phyloP scores from a whole-genome alignment of 1,139 yeast genomes.

The Suhomyces chickasaworum region DNA sequence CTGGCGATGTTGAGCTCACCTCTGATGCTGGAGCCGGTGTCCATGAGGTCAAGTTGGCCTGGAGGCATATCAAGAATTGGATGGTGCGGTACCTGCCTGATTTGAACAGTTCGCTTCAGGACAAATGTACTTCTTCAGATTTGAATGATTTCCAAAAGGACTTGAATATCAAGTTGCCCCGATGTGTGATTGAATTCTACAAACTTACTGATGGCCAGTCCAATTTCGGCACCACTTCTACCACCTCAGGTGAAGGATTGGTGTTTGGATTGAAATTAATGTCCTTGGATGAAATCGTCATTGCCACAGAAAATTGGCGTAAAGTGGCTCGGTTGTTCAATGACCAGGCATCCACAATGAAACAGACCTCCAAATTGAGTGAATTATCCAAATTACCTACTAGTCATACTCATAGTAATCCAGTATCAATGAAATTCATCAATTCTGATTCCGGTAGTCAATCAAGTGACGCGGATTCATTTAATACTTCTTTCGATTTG shows the following conservation, averaged over 20 bases:
- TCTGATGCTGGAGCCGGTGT: constrained; percentile 41
- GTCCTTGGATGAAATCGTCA: constrained; percentile 65
- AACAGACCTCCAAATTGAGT: constrained; percentile 23
- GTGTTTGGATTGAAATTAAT: constrained; percentile 64
- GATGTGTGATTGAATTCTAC: constrained; percentile 59
- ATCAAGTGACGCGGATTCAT: constrained; percentile 5
- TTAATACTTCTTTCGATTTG: constrained; percentile 10
- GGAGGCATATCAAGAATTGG: constrained; percentile 73
- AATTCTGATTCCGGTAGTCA: constrained; percentile 9
- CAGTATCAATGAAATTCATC: constrained; percentile 26
- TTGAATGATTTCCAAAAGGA: constrained; percentile 66
- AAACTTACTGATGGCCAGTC: constrained; percentile 71
- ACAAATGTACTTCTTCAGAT: constrained; percentile 66
- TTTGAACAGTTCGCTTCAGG: constrained; percentile 56
- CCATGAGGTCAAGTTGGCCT: constrained; percentile 63
- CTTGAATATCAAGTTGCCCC: constrained; percentile 57
- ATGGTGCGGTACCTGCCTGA: constrained; percentile 56
- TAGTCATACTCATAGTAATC: constrained; percentile 26
- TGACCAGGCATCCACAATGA: constrained; percentile 28
- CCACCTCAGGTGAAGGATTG: constrained; percentile 58
- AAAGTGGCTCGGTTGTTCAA: constrained; percentile 55
- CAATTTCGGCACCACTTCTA: constrained; percentile 41
- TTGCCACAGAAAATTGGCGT: constrained; percentile 69
- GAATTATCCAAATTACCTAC: constrained; percentile 31
- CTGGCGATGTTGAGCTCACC: neutral